Base-by-base conservation (phyloP, 371 early-diverging fungal species). In the Syncephalis fuscata region DNA sequence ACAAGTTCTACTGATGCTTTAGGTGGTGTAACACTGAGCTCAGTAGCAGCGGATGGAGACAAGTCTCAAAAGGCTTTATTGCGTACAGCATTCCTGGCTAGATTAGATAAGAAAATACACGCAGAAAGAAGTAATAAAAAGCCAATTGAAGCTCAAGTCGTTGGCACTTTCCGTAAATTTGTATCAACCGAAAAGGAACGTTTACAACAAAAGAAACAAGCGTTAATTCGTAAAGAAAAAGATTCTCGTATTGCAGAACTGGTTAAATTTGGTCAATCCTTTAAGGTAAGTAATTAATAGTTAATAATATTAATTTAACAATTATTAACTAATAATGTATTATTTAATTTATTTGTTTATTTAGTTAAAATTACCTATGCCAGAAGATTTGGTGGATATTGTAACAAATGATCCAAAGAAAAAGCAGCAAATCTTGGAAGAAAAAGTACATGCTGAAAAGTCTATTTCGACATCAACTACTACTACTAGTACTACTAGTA, bases 211-310 rank as follows among this genome's bases (percentile, higher is more conserved):
- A 76, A 75, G 53, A 81, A 80, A 54, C 80, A 76, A 55, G 81
- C 73, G 14, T 57, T 78, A 39, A 57, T 63, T 56, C 61, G 49
- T 54, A 82, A 75, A 52, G 79, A 80, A 41, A 82, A 81, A 63
- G 76, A 78, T 47, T 75, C 67, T n/a, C 70, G 80, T 32, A 60
- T 89, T 46, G 79, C 79, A 3, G 88, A 85, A 49, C 64, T 90
- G 54, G 78, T 76, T 57, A 73, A 73, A 43, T 91, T 89, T 60
- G 76, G 82, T 54, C 67, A 73, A 51, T 69, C 67, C 7, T 81
- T 91, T 54, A 81, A 77, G 59, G 61, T 82, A 26, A 76, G 73
- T 50, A 74, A n/a, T n/a, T n/a, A n/a, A n/a, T n/a, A n/a, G n/a
- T n/a, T n/a, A n/a, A n/a, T n/a, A n/a, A n/a, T n/a, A n/a, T n/a